Percentiles rank a stretch among this genome's conserved stretches.
Conservation (phyloP, 1,284 basidiomycete genomes). For the Trametes polyzona region DNA sequence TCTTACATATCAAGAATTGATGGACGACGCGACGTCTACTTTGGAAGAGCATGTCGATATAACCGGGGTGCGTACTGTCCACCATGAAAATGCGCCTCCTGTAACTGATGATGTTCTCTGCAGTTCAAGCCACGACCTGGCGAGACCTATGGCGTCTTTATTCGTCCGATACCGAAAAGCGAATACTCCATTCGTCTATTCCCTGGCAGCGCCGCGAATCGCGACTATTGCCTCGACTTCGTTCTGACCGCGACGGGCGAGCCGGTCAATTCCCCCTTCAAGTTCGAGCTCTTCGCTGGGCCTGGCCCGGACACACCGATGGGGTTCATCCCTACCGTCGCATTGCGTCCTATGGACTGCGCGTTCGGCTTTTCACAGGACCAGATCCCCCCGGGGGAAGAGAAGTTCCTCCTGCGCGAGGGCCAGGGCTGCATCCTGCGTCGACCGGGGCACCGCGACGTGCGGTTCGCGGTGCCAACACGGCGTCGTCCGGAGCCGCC, state of each 20-base stretch:
- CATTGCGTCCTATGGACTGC: neutral
- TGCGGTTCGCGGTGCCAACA: neutral
- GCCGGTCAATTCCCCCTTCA: neutral
- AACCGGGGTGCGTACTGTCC: too few species aligned
- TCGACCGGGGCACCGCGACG: neutral
- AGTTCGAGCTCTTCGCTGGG: neutral
- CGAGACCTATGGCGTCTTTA: neutral
- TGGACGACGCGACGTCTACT: too few species aligned
- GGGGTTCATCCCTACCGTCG: neutral
- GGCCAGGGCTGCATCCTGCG: neutral
- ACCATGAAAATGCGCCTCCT: too few species aligned
- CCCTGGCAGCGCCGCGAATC: neutral
- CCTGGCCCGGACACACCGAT: neutral
- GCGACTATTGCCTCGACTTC: neutral
- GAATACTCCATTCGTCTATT: neutral
- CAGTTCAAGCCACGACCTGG: neutral
- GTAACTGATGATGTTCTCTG: too few species aligned
- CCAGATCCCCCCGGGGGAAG: neutral
- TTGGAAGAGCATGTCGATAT: too few species aligned
- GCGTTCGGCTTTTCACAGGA: neutral
- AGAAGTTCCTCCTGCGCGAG: neutral
- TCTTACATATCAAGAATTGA: too few species aligned
- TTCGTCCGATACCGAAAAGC: neutral
- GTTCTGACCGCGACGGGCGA: neutral
- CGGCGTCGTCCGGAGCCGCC: neutral